These are phyloP conservation scores for Cercis canadensis DNA, from an alignment of 306 rosid species.

Conservation along the genomic window DNA sequence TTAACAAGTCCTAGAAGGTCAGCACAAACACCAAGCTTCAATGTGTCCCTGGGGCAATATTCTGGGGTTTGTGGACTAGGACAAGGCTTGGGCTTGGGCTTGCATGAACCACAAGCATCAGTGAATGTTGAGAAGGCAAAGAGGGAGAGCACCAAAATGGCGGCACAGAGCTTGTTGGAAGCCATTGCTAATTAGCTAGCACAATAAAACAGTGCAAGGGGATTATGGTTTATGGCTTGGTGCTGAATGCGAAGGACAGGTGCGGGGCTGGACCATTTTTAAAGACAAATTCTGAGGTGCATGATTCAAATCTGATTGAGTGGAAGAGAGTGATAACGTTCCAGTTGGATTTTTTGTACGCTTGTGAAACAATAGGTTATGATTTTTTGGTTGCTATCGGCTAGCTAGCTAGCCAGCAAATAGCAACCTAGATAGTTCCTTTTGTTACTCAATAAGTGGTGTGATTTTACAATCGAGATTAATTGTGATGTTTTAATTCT, in stretches of 20 bases:
- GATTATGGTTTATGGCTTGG: not conserved
- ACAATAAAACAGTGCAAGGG: not conserved
- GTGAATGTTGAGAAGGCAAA: conserved; percentile 54
- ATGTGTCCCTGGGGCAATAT: conserved; percentile 61
- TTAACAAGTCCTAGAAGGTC: conserved; percentile 61
- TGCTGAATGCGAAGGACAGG: conserved; percentile 16
- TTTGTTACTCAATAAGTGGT: not conserved
- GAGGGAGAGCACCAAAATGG: conserved; percentile 56
- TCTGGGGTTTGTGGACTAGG: not conserved
- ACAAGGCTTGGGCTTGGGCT: not conserved
- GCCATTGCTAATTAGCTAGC: conserved; percentile 39
- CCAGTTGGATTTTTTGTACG: conserved; percentile 56
- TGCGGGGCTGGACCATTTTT: conserved; percentile 30
- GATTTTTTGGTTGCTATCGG: not conserved
- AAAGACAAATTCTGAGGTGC: conserved; percentile 54
- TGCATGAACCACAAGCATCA: conserved; percentile 44
- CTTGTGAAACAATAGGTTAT: conserved; percentile 28
- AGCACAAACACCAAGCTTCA: conserved; percentile 73
- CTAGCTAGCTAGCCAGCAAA: not conserved
- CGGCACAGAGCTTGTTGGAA: conserved; percentile 54
- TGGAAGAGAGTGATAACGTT: conserved; percentile 61
- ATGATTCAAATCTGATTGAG: conserved; percentile 44
- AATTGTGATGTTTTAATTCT: no score
- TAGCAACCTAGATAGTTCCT: not conserved
- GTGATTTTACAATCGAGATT: no score